A percentile compares a stretch with the other conserved stretches of the same genome.
These are phyloP conservation scores for Aspergillus transmontanensis DNA, from an alignment of 2,329 filamentous ascomycete genomes.

Conservation along the genomic window DNA sequence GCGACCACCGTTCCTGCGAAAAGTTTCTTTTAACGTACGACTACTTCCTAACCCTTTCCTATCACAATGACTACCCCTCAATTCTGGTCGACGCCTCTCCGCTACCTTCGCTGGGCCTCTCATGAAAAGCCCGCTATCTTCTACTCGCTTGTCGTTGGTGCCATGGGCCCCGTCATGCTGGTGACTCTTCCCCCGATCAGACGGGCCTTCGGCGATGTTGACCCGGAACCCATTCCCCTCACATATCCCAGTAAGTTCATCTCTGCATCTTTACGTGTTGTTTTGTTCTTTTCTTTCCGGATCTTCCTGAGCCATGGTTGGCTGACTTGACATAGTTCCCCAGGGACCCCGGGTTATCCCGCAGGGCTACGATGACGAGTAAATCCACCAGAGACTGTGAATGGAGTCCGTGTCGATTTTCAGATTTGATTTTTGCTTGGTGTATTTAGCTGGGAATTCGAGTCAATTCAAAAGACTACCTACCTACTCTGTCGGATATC, in stretches of 20 bases:
- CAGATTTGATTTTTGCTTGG: constrained; percentile 17
- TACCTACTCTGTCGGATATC: background rate
- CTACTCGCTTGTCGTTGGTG: constrained; percentile 78
- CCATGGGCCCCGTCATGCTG: constrained; percentile 70
- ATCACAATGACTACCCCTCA: constrained; percentile 58
- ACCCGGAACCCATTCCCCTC: constrained; percentile 72
- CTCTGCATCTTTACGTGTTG: background rate
- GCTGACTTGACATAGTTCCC: constrained; percentile 39
- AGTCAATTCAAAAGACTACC: constrained; percentile 10
- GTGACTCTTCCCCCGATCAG: constrained; percentile 74
- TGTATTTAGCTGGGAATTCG: constrained; percentile 22
- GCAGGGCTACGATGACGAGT: constrained; percentile 51
- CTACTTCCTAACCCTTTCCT: constrained; percentile 17
- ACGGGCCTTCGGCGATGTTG: constrained; percentile 70
- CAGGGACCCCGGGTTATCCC: constrained; percentile 49
- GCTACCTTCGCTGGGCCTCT: constrained; percentile 84
- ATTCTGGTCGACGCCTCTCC: constrained; percentile 83
- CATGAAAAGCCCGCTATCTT: constrained; percentile 90
- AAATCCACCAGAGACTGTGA: constrained; percentile 18
- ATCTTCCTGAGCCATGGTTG: background rate
- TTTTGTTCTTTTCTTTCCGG: background rate
- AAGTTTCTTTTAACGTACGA: constrained; percentile 26
- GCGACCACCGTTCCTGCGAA: constrained; percentile 16
- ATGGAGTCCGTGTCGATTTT: constrained; percentile 19
- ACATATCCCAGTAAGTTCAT: constrained; percentile 84